Evolutionary conservation across 176 grass and related monocot genomes (phyloP), one percentile per base, ranked within the genome.

Genomic region (Areca catechu): DNA sequence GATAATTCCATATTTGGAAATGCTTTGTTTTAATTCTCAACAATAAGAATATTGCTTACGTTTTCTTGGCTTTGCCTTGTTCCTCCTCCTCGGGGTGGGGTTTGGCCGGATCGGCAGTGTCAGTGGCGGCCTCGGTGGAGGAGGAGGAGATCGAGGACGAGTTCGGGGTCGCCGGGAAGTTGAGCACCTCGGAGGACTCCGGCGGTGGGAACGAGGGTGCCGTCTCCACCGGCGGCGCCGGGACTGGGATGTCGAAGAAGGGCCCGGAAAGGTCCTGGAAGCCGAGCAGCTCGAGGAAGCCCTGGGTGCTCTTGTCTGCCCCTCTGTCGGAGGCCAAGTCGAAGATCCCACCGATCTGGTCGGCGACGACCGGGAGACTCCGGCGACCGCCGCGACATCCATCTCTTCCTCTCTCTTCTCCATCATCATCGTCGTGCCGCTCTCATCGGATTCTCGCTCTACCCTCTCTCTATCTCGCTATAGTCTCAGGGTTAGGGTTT

Each of bases 71-170:
- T 10, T 43, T 43, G 23, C 48, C 20, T 25, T 25, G 22, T 5
- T 25, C 62, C 21, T 51, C 48, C 62, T 43, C 34, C 34, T 43
- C 34, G 34, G 10, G 34, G 9, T 43, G 34, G 29, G 48, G 22
- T 22, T 65, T 65, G 48, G 24, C 50, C 48, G 62, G 34, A 43
- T 43, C 34, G 34, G 34, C 48, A 5, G 15, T 19, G 17, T 10
- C 23, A 20, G 21, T 49, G 61, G 62, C 62, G 1, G 48, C 62
- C 15, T 65, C 62, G 18, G 62, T 51, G 20, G 62, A 65, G 62
- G 62, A 65, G 5, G 62, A 65, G 37, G 62, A 65, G 48, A 65
- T 65, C 22, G 62, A 65, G 21, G 62, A 65, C 47, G 34, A 43
- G 34, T 43, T 43, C 34, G 62, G 62, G 5, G 62, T 65, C 48